Evolutionary conservation across 208 protist genomes (phyloP), one percentile per base, ranked within the genome.

Genomic region (Trypanosoma boissoni): DNA sequence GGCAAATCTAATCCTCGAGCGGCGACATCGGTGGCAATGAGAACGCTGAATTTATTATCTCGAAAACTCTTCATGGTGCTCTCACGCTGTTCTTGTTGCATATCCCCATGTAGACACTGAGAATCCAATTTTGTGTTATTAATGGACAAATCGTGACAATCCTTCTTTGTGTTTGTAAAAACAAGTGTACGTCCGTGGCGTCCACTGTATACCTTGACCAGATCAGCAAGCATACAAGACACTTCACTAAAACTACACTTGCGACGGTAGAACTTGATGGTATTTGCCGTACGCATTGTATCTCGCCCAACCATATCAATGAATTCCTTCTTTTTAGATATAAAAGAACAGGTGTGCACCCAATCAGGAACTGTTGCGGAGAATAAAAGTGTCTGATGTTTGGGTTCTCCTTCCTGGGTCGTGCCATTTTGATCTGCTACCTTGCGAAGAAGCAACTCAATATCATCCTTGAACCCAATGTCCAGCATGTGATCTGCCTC

Each of bases 401-500:
- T 78, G 0, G 71, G 77, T 24, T 53, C 62, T 39, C 77, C 85
- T 55, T 88, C 88, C n/a, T n/a, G n/a, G 4, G 93, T 98, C 6
- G 98, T 93, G 37, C 83, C 83, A 68, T 92, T 92, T 67, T 87
- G 82, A 58, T 91, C 74, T 12, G 94, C 94, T 26, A 99, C 80
- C 54, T 85, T 83, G 21, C 78, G 68, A 2, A 99, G 59, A 48
- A 99, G 97, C 28, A 92, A 61, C 65, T 99, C 95, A 57, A 99
- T 78, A 42, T 95, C 90, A 39, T 98, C 85, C 54, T 86, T 84
- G 64, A 99, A 99, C 36, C 98, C 98, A 67, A 99, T 94, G 73
- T 99, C 98, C 12, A 99, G 81, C 76, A 99, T 98, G 50, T 97
- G 80, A 70, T 99, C 98, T 5, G 98, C 98, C 80, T 99, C 98